Conservation (phyloP, 257 asterid genomes). For the Capsicum chinense region DNA sequence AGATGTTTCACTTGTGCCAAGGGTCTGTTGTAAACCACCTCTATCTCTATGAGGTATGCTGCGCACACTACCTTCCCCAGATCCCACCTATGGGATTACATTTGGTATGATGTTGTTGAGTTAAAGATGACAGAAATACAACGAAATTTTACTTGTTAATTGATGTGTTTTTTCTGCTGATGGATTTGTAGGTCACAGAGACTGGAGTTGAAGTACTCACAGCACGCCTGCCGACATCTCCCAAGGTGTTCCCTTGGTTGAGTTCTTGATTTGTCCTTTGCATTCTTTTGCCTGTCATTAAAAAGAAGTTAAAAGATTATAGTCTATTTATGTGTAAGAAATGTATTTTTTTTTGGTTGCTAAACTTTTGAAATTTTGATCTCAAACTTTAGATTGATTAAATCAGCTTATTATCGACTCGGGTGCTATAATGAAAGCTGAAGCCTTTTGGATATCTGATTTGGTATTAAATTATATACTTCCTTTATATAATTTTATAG, state of each 20-base stretch:
- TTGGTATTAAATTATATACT: not conserved
- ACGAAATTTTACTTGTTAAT: not conserved
- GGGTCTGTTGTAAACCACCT: too few species aligned
- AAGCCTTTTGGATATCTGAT: not conserved
- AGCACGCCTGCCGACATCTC: conserved; percentile 87
- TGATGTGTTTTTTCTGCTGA: not conserved
- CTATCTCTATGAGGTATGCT: too few species aligned
- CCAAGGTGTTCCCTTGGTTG: conserved; percentile 86
- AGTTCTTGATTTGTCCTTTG: conserved; percentile 42
- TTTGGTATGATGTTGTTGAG: too few species aligned
- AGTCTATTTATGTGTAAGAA: not conserved
- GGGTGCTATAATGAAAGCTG: not conserved
- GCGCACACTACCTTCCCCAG: too few species aligned
- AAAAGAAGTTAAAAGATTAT: not conserved
- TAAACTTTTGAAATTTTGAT: conserved; percentile 14
- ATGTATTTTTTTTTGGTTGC: not conserved
- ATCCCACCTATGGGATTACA: too few species aligned
- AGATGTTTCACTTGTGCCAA: too few species aligned
- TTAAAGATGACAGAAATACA: not conserved
- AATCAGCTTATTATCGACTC: not conserved
- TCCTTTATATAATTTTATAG: not conserved
- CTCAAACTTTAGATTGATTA: not conserved
- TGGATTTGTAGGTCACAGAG: conserved; percentile 71
- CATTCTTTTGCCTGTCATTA: conserved; percentile 11
- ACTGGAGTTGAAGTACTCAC: conserved; percentile 95